A percentile compares a stretch with the other conserved stretches of the same genome.
phyloP scores from a whole-genome alignment of 306 rosid species.

The Pyrus communis region DNA sequence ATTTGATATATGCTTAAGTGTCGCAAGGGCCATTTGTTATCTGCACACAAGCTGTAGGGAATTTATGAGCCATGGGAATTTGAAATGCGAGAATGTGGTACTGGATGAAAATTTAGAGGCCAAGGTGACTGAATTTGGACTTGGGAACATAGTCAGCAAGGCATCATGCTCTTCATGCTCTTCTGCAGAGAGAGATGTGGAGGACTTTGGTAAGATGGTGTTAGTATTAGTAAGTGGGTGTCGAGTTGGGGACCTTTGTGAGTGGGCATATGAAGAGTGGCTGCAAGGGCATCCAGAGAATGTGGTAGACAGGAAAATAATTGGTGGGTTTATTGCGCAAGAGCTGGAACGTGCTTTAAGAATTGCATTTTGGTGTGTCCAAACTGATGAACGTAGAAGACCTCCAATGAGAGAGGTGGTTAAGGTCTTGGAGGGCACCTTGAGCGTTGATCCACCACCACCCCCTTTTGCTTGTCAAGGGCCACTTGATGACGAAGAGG shows the following conservation, averaged over 20 bases:
- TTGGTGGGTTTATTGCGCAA: conserved; percentile 26
- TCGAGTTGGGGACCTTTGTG: conserved; percentile 25
- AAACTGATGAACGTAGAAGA: conserved; percentile 44
- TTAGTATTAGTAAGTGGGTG: conserved; percentile 46
- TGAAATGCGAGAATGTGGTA: conserved; percentile 53
- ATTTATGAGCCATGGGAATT: conserved; percentile 63
- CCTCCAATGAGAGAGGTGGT: conserved; percentile 75
- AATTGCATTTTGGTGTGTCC: conserved; percentile 81
- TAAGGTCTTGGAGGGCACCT: conserved; percentile 65
- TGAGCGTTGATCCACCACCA: conserved; percentile 65
- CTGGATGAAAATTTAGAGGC: conserved; percentile 53
- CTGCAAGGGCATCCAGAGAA: conserved; percentile 35
- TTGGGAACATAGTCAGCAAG: conserved; percentile 31
- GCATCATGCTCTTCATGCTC: conserved; percentile 24
- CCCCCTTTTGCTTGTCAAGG: conserved; percentile 38
- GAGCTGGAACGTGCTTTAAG: conserved; percentile 59
- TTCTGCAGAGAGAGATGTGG: conserved; percentile 60
- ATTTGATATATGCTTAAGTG: conserved; percentile 55
- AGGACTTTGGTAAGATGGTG: conserved; percentile 62
- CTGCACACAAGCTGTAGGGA: conserved; percentile 76
- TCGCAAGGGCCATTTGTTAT: conserved; percentile 62
- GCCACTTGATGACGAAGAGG: conserved; percentile 18
- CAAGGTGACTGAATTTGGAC: conserved; percentile 64
- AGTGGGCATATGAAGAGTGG: conserved; percentile 64
- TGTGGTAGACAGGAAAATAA: conserved; percentile 48